Base-by-base conservation (phyloP, 176 grass and related monocot genomes). In the Saccharum spontaneum region DNA sequence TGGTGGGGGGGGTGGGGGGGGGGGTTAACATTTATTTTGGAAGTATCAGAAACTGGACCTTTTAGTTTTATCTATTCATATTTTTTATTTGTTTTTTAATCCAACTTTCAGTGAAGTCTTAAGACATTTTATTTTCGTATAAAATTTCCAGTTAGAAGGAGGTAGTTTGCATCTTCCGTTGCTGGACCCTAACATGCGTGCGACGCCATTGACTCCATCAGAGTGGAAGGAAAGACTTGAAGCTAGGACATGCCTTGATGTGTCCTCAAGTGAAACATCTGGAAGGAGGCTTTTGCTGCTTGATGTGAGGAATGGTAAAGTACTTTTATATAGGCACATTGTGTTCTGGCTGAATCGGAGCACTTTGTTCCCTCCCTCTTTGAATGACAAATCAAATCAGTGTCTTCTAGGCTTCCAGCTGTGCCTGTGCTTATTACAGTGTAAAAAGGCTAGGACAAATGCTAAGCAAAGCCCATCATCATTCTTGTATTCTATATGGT, bases 281-380 rank as follows among this genome's bases (percentile, higher is more conserved):
- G 71, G 84, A 39, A 91, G 86, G 78, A 86, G 67, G 28, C 76
- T 90, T 90, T 64, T 98, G 62, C 71, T 98, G 64, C 86, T 98
- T 39, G 93, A 98, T 87, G 96, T 98, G 34, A 98, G 96, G 49
- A 98, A 98, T 89, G 96, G 91, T 95, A 87, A 86, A 89, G 5
- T 91, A 49, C 30, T 85, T 66, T 86, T 77, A 26, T 60, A 86
- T 77, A 30, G 46, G 12, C 67, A 61, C 67, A 61, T 61, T 2
- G 52, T 57, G 59, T 61, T 61, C 59, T 61, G 59, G n/a, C 59
- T 61, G 9, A 24, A 61, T 61, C 59, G 10, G 59, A 61, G 23
- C 43, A 78, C 14, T 68, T 37, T 22, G 26, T 69, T 81, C 3
- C 79, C 43, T 37, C 6, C 16, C 57, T 60, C 22, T 63, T 63